Evolutionary conservation across 139 green algal genomes (phyloP).

Genomic region (Nannochloris sp.): DNA sequence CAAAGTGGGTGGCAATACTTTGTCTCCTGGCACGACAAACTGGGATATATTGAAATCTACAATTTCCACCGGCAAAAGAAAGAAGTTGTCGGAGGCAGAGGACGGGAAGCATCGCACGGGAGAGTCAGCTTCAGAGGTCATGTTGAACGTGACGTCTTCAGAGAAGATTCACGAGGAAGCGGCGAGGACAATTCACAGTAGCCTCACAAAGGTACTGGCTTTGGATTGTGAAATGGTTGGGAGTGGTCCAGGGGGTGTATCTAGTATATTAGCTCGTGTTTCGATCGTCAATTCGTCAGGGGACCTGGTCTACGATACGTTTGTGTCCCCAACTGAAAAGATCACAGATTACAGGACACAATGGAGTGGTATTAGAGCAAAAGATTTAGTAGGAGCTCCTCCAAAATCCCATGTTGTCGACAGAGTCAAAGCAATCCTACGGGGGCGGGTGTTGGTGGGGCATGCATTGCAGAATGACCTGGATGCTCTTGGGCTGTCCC

Average conservation of each 20-base stretch:
- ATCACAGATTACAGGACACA: constrained; percentile 77
- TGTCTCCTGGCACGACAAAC: too few species aligned
- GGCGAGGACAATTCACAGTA: too few species aligned
- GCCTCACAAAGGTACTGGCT: constrained; percentile 48
- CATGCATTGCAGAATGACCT: constrained; percentile 77
- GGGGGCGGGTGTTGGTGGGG: constrained; percentile 70
- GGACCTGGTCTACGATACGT: constrained; percentile 67
- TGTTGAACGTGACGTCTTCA: too few species aligned
- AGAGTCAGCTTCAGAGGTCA: too few species aligned
- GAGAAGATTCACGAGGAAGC: too few species aligned
- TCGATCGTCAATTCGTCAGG: constrained; percentile 68
- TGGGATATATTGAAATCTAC: too few species aligned
- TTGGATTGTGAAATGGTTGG: constrained; percentile 98
- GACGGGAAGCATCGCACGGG: too few species aligned
- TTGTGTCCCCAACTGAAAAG: constrained; percentile 50
- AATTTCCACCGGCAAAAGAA: too few species aligned
- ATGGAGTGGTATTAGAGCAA: constrained; percentile 30
- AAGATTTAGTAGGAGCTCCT: constrained; percentile 38
- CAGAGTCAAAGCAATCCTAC: constrained; percentile 47
- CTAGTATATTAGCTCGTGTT: constrained; percentile 57
- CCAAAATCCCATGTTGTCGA: constrained; percentile 39
- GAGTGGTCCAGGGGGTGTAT: constrained; percentile 48
- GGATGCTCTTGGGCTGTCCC: constrained; percentile 63
- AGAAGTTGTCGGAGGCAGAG: too few species aligned
- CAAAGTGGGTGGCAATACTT: too few species aligned